These are phyloP conservation scores for Phyllosticta capitalensis DNA, from an alignment of 2,329 filamentous ascomycete genomes.

Conservation along the genomic window DNA sequence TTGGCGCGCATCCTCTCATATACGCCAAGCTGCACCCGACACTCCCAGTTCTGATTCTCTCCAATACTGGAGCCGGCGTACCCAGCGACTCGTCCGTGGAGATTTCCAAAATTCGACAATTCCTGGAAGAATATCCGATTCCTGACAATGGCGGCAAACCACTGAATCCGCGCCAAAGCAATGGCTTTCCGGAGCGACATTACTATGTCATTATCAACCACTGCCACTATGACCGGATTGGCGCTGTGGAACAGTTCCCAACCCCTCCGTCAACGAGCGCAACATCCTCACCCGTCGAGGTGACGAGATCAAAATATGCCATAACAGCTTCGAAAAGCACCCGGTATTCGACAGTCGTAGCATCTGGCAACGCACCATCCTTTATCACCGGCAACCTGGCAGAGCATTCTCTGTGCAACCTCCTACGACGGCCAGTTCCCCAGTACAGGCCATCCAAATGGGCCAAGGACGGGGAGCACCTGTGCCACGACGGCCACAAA, in stretches of 20 bases:
- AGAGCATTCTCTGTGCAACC: slow-evolving; percentile 33
- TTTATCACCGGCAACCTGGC: slow-evolving; percentile 34
- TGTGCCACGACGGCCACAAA: slow-evolving; percentile 17
- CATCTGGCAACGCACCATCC: slow-evolving; percentile 25
- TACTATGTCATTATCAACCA: slow-evolving; percentile 39
- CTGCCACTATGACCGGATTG: slow-evolving; percentile 38
- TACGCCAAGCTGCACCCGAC: slow-evolving; percentile 34
- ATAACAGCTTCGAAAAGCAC: slow-evolving; percentile 14
- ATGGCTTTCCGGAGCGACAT: slow-evolving; percentile 10
- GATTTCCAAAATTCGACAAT: slow-evolving; percentile 29
- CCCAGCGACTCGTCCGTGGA: slow-evolving; percentile 18
- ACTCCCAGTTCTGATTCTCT: slow-evolving; percentile 27
- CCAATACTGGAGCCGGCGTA: slow-evolving; percentile 39
- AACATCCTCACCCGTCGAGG: not conserved
- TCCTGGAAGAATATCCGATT: slow-evolving; percentile 34
- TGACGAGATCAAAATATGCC: not conserved
- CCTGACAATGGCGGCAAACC: slow-evolving; percentile 24
- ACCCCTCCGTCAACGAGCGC: not conserved
- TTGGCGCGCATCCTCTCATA: slow-evolving; percentile 36
- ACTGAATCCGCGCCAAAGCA: slow-evolving; percentile 27
- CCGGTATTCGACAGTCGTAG: slow-evolving; percentile 20
- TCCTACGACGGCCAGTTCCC: slow-evolving; percentile 24
- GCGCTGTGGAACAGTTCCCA: slow-evolving; percentile 29
- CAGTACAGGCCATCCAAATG: slow-evolving; percentile 34
- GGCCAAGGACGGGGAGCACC: slow-evolving; percentile 28